Base-by-base conservation (phyloP, 148 eudicot species). In the Selenicereus undatus region DNA sequence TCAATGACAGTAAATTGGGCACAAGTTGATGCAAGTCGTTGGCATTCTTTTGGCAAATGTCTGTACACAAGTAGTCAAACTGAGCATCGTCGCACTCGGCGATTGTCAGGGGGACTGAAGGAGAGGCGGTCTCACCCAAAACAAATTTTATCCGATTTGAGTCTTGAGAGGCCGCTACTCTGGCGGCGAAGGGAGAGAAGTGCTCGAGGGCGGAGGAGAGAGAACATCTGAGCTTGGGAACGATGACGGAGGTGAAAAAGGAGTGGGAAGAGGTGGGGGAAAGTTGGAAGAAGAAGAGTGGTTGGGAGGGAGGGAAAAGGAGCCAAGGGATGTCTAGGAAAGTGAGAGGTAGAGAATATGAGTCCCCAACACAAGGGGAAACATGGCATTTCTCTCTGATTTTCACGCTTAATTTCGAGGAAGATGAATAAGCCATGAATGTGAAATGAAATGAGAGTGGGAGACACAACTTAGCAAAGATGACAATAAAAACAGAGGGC, bases 291-390 rank as follows among this genome's bases (percentile, higher is more conserved):
- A 92, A 92, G 79, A 90, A 86, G 68, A 92, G 90, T 10, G 88
- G 86, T 22, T 86, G 88, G 30, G 78, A 30, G 4, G 92, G 90
- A 78, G 88, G 83, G 78, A 87, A 84, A 10, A 80, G 75, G 11
- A 90, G 84, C 90, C 90, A 92, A 9, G 88, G 85, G 30, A 91
- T 82, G 85, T 92, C 97, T 65, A 86, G 80, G 72, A 83, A 87
- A 5, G 87, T 79, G 26, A 91, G 85, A 4, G 91, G 89, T 27
- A 88, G 78, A 27, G 71, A 66, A 27, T 27, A 66, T 27, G 71
- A 66, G 71, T 66, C 71, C 18, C 18, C 71, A 14, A 85, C 32
- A 32, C 32, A 32, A 24, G 85, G 88, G 12, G 79, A 81, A 71
- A 86, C 66, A 42, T 58, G 30, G 71, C 50, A 66, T 11, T 79